Base-by-base conservation (phyloP, 1,284 basidiomycete genomes). In the Malassezia psittaci region DNA sequence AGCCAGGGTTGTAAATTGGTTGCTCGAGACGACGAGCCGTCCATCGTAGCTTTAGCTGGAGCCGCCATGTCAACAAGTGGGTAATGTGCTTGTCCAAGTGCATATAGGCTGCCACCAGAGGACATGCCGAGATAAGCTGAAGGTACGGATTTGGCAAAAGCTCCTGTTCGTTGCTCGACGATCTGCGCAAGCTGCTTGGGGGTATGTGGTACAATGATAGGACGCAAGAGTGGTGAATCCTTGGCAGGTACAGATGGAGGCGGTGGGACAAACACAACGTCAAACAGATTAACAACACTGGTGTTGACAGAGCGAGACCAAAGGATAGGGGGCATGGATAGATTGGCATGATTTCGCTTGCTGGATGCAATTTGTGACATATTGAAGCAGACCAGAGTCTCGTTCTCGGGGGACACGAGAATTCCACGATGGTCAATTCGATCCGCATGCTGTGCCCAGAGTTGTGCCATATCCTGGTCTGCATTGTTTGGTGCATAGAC, bases 401-500 rank as follows among this genome's bases (percentile, higher is more conserved):
- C 57, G n/a, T 72, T 63, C 51, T 73, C 69, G 18, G 68, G 69
- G 52, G 67, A 62, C 13, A 64, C 61, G 15, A 72, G 52, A n/a
- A 73, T 49, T 16, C 61, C 63, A 13, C 62, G 64, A 0, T 61
- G 40, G 38, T 70, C 67, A 1, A 49, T 29, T 37, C 63, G 60
- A 36, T 63, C 60, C 49, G 60, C 49, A 9, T 60, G 51, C 21
- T 58, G 62, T 15, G 58, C 39, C 72, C 72, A 74, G 4, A 71
- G 46, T 18, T 55, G 48, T 37, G 64, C 62, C 0, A 73, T 51
- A 35, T 74, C 72, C 8, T 61, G 61, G 41, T 74, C 72, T 36
- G 67, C 68, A 44, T 59, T 59, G 45, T 73, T 71, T 35, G 72
- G 72, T 10, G 67, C 57, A 48, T 68, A 74, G 0, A 67, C 69